A percentile compares a stretch with the other conserved stretches of the same genome.
phyloP scores from a whole-genome alignment of 371 early-diverging fungal species.

The Cladochytrium tenue region DNA sequence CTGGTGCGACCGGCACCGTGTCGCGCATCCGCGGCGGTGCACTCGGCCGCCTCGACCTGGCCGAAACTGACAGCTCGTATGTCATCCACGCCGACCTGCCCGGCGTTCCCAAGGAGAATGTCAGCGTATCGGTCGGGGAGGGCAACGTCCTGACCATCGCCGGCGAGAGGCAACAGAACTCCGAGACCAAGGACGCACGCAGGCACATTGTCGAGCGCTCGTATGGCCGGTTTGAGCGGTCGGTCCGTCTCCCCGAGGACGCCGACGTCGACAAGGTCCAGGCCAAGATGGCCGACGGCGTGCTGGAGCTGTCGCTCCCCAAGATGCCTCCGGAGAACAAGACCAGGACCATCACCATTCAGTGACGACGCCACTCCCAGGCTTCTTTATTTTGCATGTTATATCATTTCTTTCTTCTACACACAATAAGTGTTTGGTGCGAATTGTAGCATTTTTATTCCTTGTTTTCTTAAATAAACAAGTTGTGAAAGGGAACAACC shows the following conservation, averaged over 20 bases:
- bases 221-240: constrained; percentile 32
- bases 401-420: too few species aligned
- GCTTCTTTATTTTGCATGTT: too few species aligned
- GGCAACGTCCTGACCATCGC: constrained; percentile 31
- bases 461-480: too few species aligned
- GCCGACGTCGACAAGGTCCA: constrained; percentile 25
- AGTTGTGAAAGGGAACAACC: too few species aligned
- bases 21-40: too few species aligned
- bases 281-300: constrained; percentile 38
- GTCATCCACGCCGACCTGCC: constrained; percentile 39
- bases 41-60: constrained; percentile 32
- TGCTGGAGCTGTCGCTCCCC: constrained; percentile 26
- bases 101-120: constrained; percentile 35
- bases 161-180: constrained; percentile 28
- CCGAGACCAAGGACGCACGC: constrained; percentile 27
- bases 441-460: too few species aligned
- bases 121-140: constrained; percentile 32
- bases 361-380: too few species aligned
- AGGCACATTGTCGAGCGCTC: constrained; percentile 31
- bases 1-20: too few species aligned
- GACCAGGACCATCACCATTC: constrained; percentile 24
- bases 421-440: too few species aligned
- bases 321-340: constrained; percentile 24
- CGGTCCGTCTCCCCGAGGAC: constrained; percentile 29
- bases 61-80: constrained; percentile 31